These are phyloP conservation scores for Apiospora saccharicola DNA, from an alignment of 2,329 filamentous ascomycete genomes.

Conservation along the genomic window DNA sequence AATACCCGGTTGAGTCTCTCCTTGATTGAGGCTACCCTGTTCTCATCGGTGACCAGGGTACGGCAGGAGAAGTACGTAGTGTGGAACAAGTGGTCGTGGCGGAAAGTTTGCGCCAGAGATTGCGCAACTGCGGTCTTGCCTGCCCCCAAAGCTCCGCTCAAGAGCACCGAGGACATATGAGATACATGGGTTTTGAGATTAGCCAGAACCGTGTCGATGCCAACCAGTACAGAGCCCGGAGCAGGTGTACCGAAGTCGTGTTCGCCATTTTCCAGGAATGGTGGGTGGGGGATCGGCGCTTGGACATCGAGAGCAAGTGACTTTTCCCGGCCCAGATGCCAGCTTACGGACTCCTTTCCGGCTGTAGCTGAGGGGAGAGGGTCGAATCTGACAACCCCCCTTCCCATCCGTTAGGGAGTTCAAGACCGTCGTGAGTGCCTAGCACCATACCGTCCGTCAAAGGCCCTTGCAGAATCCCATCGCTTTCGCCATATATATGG, in stretches of 20 bases:
- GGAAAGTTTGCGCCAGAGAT: conserved; percentile 76
- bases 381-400: conserved; percentile 85
- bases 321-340: conserved; percentile 81
- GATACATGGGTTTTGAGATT: conserved; percentile 79
- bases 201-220: conserved; percentile 79
- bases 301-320: conserved; percentile 80
- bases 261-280: conserved; percentile 56
- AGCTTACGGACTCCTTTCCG: conserved; percentile 61
- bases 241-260: conserved; percentile 63
- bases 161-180: conserved; percentile 85
- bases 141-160: conserved; percentile 88
- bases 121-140: conserved; percentile 87
- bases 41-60: conserved; percentile 90
- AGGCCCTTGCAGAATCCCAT: conserved; percentile 79
- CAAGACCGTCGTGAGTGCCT: conserved; percentile 61
- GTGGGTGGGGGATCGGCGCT: conserved; percentile 71
- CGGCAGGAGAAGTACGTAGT: conserved; percentile 87
- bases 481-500: conserved; percentile 69
- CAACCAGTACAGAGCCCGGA: conserved; percentile 73
- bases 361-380: conserved; percentile 51
- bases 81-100: conserved; percentile 78
- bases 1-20: conserved; percentile 86
- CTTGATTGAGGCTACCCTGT: conserved; percentile 86
- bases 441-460: conserved; percentile 89
- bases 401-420: conserved; percentile 71